Base-by-base conservation (phyloP, 2,329 filamentous ascomycete genomes). In the Didymosphaeria variabile region DNA sequence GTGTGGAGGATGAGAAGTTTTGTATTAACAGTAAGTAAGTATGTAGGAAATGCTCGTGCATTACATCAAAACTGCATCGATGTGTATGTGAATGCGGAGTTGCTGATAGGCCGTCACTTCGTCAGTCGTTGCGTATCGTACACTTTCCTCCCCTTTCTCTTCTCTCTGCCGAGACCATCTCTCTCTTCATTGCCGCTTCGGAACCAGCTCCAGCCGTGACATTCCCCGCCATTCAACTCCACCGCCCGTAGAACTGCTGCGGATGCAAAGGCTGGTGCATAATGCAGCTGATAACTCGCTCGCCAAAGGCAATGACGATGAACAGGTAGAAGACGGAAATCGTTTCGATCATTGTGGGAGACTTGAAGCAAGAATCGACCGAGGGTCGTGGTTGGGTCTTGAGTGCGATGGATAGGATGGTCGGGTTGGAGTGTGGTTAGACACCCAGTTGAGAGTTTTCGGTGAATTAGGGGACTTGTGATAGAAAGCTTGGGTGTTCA, bases 241-340 rank as follows among this genome's bases (percentile, higher is more conserved):
- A 42, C 17, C 8, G 6, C 26, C 26, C 19, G 7, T 54, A 46
- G 36, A 60, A 56, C 10, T 49, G 50, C 26, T 47, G 40, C 29
- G 55, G 58, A 53, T 55, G 55, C 15, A 51, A 13, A 5, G 47
- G 49, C 45, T 36, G 44, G 23, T 58, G 46, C 29, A 61, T 17
- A 8, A 54, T 44, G 50, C 59, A 61, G 13, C 47, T 61, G 17
- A 61, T 40, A 12, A 61, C 59, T 53, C 57, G 57, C 52, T 60
- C 58, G 51, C 58, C 53, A 13, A 59, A 26, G 2, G 61, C 51
- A 45, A 44, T 38, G 45, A 47, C 21, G 40, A 59, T 57, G 54
- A 59, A 50, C 49, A 59, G 40, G 57, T 57, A 58, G 51, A 62
- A 57, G 3, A 62, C 23, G 3, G 56, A 52, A 17, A 54, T 10